Base-by-base conservation (phyloP, 2,329 filamentous ascomycete genomes). In the Pseudocercospora eumusae region DNA sequence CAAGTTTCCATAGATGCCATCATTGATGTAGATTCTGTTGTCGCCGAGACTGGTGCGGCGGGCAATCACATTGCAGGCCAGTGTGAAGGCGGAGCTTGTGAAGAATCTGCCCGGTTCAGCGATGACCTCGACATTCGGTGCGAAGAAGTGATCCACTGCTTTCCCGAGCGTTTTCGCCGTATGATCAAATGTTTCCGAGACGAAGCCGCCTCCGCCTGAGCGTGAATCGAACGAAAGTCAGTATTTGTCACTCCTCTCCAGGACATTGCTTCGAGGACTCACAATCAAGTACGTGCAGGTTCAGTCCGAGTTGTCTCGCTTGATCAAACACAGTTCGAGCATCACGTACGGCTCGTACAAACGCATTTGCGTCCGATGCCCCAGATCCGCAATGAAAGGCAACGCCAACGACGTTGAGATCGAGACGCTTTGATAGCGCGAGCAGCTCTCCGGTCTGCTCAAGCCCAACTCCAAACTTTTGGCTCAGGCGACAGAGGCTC, bases 301-400 rank as follows among this genome's bases (percentile, higher is more conserved):
- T 81, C 76, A 89, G 96, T 61, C 93, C 95, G 64, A 92, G 81
- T 13, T 84, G 82, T 18, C 82, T 83, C 4, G 90, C 95, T 77
- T 93, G 89, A 77, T 96, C 89, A 76, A 99, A 98, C 66, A 99
- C 92, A 64, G 82, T 78, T 68, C 93, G 88, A 18, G 95, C 93
- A 72, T 99, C 95, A 71, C 88, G 86, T 54, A 98, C 93, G 21
- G 95, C 93, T 78, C 93, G 93, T 76, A 89, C 83, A 79, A 96
- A 98, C 15, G 93, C 92, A 64, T 86, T 81, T 15, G 95, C 92
- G 75, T 99, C 95, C 33, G 93, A 93, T 10, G 95, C 93, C 25
- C 95, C 95, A 3, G 95, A 99, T 64, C 95, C 95, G 61, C 99
- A 93, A 75, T 99, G 95, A 83, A 99, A 99, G 76, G 93, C 96